Base-by-base conservation (phyloP, 306 rosid genomes). In the Castanea sativa region DNA sequence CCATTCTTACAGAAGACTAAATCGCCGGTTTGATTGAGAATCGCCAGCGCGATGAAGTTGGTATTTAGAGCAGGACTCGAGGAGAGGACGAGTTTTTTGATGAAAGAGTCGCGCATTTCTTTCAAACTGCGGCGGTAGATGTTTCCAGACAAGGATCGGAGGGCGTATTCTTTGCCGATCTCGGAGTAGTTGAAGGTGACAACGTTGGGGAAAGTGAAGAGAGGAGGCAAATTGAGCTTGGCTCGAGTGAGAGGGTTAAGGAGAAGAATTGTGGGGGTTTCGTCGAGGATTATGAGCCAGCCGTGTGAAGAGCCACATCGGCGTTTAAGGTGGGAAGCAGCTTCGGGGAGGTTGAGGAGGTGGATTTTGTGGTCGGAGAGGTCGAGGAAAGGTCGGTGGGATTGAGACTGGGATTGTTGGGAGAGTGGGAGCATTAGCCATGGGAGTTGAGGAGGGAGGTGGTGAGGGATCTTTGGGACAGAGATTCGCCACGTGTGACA, bases 251-350 rank as follows among this genome's bases (percentile, higher is more conserved):
- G 73, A 8, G 92, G 90, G 75, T 92, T 91, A 0, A 92, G 78
- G 61, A 92, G 90, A 61, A 78, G 79, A 67, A 92, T 59, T 1
- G 82, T 19, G 0, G 97, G 94, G 71, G 86, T 76, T 1, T 92
- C 90, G 23, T 89, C 85, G 75, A 91, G 86, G 65, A 86, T 30
- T 1, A 83, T 68, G 14, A 92, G 89, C 90, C 92, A 89, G 43
- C 97, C 97, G 45, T 89, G 88, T 52, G 94, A 89, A 29, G 97
- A 92, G 53, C 94, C 96, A 73, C 90, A 87, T 52, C 80, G 82
- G 21, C 93, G 95, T 59, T 78, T 87, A 63, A 75, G 33, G 29
- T 73, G 74, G 14, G 92, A 89, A 49, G 88, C 79, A 71, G 86
- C 79, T 57, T 82, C 86, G 1, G 91, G 91, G 18, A 86, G 91